Evolutionary conservation across 129 eudicot genomes (phyloP), one percentile per base, ranked within the genome.

Genomic region (Escallonia rubra): DNA sequence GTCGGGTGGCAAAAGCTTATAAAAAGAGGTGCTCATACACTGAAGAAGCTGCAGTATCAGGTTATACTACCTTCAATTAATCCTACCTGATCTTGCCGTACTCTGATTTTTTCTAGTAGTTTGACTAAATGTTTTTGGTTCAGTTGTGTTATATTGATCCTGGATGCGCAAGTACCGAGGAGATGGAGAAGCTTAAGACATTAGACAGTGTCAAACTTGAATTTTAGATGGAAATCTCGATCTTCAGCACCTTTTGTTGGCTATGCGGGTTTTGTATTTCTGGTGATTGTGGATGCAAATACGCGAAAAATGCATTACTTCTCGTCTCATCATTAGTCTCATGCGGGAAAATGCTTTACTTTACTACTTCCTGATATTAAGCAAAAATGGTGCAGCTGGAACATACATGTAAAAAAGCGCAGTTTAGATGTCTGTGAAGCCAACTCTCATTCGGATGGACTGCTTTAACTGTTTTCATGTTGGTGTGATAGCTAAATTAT

Each of bases 11-110:
- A 92, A 74, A 72, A 72, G 72, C 56, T 73, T 50, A 82, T 92
- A 74, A 92, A 92, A 78, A 86, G 98, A 80, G 96, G 98, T 47
- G 81, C 78, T 57, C 96, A 93, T 87, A 93, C 96, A 14, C 81
- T 93, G 68, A 80, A 70, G 78, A 89, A 93, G 75, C 83, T 70
- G 6, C 90, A 81, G 56, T 89, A 93, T 82, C 96, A 93, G 98
- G 98, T 89, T 4, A 48, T 50, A 56, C 6, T 64, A 69, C 41
- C 16, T 63, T 73, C 4, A 23, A 40, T 47, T 56, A 9, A 2
- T 16, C 43, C 13, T 11, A 59, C 46, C 11, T 55, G 39, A n/a
- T 59, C 57, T 66, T 4, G 14, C 57, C 52, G 46, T 62, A 63
- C 10, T 50, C 34, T 5, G n/a, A 14, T 60, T 59, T 56, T 44